Base-by-base conservation (phyloP, 1,284 basidiomycete genomes). In the Leccinum fuscescens region DNA sequence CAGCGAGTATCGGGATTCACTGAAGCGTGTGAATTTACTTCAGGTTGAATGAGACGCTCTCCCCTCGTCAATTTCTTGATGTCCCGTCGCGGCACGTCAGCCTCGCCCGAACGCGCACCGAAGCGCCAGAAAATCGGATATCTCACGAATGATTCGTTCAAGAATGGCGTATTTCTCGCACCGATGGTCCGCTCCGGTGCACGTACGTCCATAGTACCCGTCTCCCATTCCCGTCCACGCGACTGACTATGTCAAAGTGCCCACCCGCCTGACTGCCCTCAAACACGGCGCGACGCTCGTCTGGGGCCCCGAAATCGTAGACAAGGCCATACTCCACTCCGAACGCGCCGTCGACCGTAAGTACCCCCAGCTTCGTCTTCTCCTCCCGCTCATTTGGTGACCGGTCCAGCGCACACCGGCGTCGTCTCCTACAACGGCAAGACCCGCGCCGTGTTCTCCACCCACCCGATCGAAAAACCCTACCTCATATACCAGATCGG, bases 271-370 rank as follows among this genome's bases (percentile, higher is more conserved):
- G 15, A 89, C 94, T 65, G 88, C 94, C 7, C 81, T 99, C 49
- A 94, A 96, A 68, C 91, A 98, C 70, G 96, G 96, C 2, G 96
- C 96, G 3, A 88, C 89, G 14, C 82, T 99, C 4, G 96, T 99
- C 1, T 99, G 97, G 97, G 90, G 93, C 9, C 97, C 96, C 0
- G 97, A 99, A 73, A 91, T 94, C 51, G 91, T 99, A 6, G 97
- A 99, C 77, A 94, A 92, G 75, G 97, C 97, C 12, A 95, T 99
- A 60, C 81, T 99, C 51, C 93, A 96, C 59, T 79, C 92, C 0
- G 83, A 88, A 65, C 82, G 96, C 58, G 84, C 81, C 22, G 93
- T 98, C 12, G 88, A 98, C 80, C 86, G 94, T 93, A 70, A 72
- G 91, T 56, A 49, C 22, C 50, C 50, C 39, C 50, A 37, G 33